A percentile compares a stretch with the other conserved stretches of the same genome.
These are phyloP conservation scores for Digitaria exilis DNA, from an alignment of 202 grass and related monocot genomes.

Conservation along the genomic window DNA sequence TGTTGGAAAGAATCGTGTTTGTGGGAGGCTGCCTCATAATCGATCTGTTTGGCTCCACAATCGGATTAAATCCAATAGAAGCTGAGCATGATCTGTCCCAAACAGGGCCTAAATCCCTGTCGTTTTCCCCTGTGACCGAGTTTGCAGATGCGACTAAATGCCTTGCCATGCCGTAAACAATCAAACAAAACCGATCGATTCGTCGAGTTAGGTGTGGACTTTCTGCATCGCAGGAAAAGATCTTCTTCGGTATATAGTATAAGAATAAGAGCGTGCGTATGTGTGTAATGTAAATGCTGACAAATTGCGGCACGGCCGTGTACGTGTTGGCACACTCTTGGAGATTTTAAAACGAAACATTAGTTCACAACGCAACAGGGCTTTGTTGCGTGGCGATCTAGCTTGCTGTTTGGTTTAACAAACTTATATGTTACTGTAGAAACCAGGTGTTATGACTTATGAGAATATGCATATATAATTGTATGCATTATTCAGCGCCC, in stretches of 20 bases:
- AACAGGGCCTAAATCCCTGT: no score
- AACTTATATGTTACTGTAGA: neutral
- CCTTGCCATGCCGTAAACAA: neutral
- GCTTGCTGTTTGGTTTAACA: neutral
- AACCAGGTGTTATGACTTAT: neutral
- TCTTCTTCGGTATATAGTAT: neutral
- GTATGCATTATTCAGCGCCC: neutral
- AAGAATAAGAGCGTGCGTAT: neutral
- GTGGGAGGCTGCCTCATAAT: no score
- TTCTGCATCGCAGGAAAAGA: neutral
- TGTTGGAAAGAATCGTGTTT: no score
- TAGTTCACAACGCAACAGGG: neutral
- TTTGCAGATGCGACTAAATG: neutral
- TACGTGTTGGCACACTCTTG: no score
- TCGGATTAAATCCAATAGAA: no score
- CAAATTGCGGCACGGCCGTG: neutral
- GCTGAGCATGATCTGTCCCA: no score
- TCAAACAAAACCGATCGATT: neutral
- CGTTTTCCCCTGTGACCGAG: conserved; percentile 7
- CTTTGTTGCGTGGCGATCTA: neutral
- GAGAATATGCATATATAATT: neutral
- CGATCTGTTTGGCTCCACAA: no score
- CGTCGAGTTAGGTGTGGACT: neutral
- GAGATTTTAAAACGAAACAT: no score
- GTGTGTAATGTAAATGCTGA: neutral